Base-by-base conservation (phyloP, 805 yeast species). In the Metschnikowia vanudenii region DNA sequence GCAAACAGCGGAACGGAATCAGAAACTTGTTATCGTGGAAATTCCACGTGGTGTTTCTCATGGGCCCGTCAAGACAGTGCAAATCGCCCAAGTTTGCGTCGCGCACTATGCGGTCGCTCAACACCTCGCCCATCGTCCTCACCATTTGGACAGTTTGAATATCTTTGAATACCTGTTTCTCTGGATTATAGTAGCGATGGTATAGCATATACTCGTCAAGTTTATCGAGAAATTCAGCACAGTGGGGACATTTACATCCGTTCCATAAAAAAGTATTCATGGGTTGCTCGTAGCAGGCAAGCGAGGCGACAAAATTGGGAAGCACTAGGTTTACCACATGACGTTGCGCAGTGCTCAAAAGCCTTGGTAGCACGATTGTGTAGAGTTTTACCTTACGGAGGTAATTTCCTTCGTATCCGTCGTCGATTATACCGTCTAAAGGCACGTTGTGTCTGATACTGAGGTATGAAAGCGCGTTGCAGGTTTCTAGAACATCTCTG, bases 401-500 rank as follows among this genome's bases (percentile, higher is more conserved):
- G 54, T 80, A 84, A 54, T 86, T 85, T 0, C 95, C 95, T 57
- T 85, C 92, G 34, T 82, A 76, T 2, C 88, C 88, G 60, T 84
- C 86, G 14, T 63, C 68, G 12, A 82, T 73, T 17, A 40, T 39
- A 2, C 58, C 59, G 57, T 78, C 79, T 2, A 61, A 31, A 2
- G 88, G 86, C 3, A 85, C 78, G 22, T 69, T 69, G 60, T 85
- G 90, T 16, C 74, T 68, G n/a, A 85, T 69, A 9, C 77, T 67
- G 16, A 85, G 61, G 39, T 62, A 71, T 29, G 49, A 46, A 24
- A 61, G 62, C 31, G 82, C 50, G 2, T 60, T 60, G 1, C 54
- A 50, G 1, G 76, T 72, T 24, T 50, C 56, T 29, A 55, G 47
- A 13, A 51, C 47, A 2, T 52, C 46, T 18, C 55, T 54, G 18